These are phyloP conservation scores for Botrytis hyacinthi DNA, from an alignment of 2,329 filamentous ascomycete species.

Conservation along the genomic window DNA sequence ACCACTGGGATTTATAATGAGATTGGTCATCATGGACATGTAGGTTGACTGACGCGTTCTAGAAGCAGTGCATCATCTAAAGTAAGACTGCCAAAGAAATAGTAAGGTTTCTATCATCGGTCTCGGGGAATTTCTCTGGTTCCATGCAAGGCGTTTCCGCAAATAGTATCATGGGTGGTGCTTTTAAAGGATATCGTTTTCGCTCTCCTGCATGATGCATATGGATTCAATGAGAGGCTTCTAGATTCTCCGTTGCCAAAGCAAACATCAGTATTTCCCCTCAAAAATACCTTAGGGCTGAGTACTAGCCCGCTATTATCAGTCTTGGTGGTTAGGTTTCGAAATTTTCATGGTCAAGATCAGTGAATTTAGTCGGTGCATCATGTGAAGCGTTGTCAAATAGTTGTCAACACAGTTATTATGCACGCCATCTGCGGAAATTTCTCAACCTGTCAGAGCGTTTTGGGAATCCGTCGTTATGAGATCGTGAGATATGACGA, in stretches of 20 bases:
- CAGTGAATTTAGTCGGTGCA: too few species aligned
- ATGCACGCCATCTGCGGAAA: too few species aligned
- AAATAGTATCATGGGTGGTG: not conserved
- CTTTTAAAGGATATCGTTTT: not conserved
- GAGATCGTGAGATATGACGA: too few species aligned
- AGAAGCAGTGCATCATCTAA: not conserved
- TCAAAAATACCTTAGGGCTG: too few species aligned
- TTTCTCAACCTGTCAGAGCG: too few species aligned
- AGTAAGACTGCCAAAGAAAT: not conserved
- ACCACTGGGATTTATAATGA: not conserved
- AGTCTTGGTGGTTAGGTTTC: too few species aligned
- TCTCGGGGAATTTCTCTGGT: not conserved
- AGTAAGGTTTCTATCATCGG: not conserved
- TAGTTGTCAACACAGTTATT: too few species aligned
- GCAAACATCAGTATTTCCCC: too few species aligned
- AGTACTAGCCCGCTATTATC: too few species aligned
- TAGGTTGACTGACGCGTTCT: not conserved
- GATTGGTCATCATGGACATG: not conserved
- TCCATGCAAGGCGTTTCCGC: not conserved
- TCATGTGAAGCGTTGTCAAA: too few species aligned
- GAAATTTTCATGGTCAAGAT: too few species aligned
- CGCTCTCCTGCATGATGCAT: not conserved
- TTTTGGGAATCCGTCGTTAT: too few species aligned
- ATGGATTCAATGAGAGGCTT: not conserved
- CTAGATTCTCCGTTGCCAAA: not conserved